phyloP scores from a whole-genome alignment of 139 green algal species.

The Asterochloris erici region DNA sequence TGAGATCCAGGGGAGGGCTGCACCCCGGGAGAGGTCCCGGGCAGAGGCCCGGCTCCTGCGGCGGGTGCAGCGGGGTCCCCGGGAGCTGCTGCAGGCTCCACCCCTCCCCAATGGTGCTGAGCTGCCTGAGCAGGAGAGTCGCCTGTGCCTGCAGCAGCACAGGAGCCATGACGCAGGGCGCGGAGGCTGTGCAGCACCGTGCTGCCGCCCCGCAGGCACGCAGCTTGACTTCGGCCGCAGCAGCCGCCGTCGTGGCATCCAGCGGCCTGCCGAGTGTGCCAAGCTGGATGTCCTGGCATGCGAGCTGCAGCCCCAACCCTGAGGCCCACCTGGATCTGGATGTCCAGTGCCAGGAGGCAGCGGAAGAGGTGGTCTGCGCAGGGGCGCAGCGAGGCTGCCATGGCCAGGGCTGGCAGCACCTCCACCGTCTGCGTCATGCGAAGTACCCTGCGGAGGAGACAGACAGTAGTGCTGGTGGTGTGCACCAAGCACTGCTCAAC shows the following conservation, averaged over 20 bases:
- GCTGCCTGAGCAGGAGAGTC: too few relatives aligned
- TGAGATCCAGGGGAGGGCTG: too few relatives aligned
- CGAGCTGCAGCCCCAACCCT: not conserved
- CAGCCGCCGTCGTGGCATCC: not conserved
- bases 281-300: too few relatives aligned
- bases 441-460: constrained; percentile 31
- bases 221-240: not conserved
- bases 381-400: constrained; percentile 30
- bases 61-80: too few relatives aligned
- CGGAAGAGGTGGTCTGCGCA: constrained; percentile 8
- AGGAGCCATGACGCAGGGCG: too few relatives aligned
- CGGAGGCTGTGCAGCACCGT: not conserved
- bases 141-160: too few relatives aligned
- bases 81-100: too few relatives aligned
- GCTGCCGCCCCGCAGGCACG: not conserved
- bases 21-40: too few relatives aligned
- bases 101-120: too few relatives aligned
- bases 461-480: constrained; percentile 2
- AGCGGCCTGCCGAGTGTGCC: too few relatives aligned
- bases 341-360: constrained; percentile 28
- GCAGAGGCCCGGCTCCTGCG: too few relatives aligned
- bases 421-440: constrained; percentile 43
- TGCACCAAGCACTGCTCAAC: not conserved
- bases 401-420: constrained; percentile 40
- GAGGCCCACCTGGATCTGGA: constrained; percentile 12